Evolutionary conservation across 805 yeast genomes (phyloP).

Genomic region (Torulaspora maleeae): DNA sequence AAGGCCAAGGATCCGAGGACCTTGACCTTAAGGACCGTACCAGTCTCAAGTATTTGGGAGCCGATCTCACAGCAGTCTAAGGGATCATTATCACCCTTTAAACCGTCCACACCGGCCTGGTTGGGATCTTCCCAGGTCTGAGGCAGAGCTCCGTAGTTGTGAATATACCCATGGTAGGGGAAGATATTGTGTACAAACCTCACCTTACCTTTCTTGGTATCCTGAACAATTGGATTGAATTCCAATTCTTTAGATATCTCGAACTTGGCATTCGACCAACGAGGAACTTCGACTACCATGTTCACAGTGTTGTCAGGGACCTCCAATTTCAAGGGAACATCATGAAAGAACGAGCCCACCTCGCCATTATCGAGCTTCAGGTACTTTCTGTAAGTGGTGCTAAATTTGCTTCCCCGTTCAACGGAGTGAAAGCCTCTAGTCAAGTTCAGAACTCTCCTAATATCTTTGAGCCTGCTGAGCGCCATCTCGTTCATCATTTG

Average conservation of each 20-base stretch:
- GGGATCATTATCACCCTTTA: conserved; percentile 90
- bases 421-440: conserved; percentile 16
- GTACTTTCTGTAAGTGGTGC: conserved; percentile 42
- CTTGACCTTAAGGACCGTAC: conserved; percentile 62
- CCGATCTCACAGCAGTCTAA: conserved; percentile 93
- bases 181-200: conserved; percentile 74
- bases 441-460: conserved; percentile 10
- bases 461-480: conserved; percentile 13
- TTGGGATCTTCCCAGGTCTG: conserved; percentile 98
- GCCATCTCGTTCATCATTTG: conserved; percentile 1
- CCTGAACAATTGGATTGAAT: conserved; percentile 79
- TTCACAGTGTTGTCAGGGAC: conserved; percentile 43
- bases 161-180: conserved; percentile 81
- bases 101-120: conserved; percentile 41
- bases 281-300: conserved; percentile 72
- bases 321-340: conserved; percentile 55
- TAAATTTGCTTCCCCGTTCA: conserved; percentile 38
- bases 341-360: conserved; percentile 66
- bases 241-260: conserved; percentile 57
- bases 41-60: conserved; percentile 49
- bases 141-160: conserved; percentile 84
- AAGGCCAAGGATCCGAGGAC: conserved; percentile 72
- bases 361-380: conserved; percentile 40
- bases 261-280: conserved; percentile 81
- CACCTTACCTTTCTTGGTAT: conserved; percentile 65